Evolutionary conservation across 441 rosid species (phyloP).

Genomic region (Daphne laureola): DNA sequence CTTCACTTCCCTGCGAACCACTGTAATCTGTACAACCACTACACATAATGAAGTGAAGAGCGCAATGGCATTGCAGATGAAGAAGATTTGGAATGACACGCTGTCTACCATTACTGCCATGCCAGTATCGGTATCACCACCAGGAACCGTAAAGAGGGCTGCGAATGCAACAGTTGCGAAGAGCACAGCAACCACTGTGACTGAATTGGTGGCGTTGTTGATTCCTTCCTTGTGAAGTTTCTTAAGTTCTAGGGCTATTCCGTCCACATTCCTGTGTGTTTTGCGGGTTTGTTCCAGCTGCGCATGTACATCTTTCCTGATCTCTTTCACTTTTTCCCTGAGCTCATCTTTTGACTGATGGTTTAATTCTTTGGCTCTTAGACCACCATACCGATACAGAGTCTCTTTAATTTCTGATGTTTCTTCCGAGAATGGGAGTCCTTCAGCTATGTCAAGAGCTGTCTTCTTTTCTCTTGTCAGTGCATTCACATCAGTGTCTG

Average conservation of each 20-base stretch:
- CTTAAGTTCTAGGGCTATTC: constrained; percentile 68
- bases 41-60: constrained; percentile 88
- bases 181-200: constrained; percentile 84
- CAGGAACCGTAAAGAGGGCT: constrained; percentile 77
- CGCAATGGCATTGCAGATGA: constrained; percentile 56
- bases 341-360: constrained; percentile 69
- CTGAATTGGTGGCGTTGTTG: constrained; percentile 85
- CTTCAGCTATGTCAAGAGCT: constrained; percentile 79
- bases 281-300: constrained; percentile 85
- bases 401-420: constrained; percentile 48
- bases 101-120: constrained; percentile 40
- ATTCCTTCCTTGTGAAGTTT: constrained; percentile 79
- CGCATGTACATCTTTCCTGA: constrained; percentile 64
- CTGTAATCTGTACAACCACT: constrained; percentile 83
- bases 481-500: constrained; percentile 66
- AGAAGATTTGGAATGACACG: constrained; percentile 62
- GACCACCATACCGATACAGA: constrained; percentile 55
- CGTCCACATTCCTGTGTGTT: constrained; percentile 72
- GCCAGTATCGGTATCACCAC: constrained; percentile 57
- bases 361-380: constrained; percentile 66
- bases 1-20: constrained; percentile 80
- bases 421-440: constrained; percentile 67
- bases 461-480: constrained; percentile 77
- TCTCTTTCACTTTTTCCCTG: constrained; percentile 60
- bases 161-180: constrained; percentile 95